Conservation (phyloP, 2,329 filamentous ascomycete species). For the Penicillium sp. region DNA sequence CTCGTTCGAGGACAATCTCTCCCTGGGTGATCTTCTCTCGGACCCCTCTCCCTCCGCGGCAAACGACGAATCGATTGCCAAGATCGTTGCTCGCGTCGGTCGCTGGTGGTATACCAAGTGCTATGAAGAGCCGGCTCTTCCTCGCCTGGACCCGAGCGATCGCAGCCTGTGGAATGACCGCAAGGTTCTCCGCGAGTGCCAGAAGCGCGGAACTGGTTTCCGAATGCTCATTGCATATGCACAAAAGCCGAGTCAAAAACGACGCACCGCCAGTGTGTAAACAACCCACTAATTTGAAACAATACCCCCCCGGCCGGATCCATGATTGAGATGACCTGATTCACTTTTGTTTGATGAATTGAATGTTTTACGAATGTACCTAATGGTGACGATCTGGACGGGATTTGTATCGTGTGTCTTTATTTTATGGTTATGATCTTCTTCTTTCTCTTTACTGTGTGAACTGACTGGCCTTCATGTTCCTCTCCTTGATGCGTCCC, state of each 20-base stretch:
- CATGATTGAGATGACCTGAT: background rate
- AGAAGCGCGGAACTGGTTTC: slow-evolving; percentile 78
- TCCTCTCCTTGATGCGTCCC: slow-evolving; percentile 7
- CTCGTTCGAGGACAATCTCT: slow-evolving; percentile 37
- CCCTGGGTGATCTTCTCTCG: slow-evolving; percentile 65
- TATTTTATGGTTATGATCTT: no score
- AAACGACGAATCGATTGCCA: slow-evolving; percentile 79
- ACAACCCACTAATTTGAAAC: background rate
- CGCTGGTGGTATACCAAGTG: slow-evolving; percentile 95
- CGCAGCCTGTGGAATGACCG: slow-evolving; percentile 75
- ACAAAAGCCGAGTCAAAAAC: slow-evolving; percentile 60
- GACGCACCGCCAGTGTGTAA: slow-evolving; percentile 42
- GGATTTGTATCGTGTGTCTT: no score
- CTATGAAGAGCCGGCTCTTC: slow-evolving; percentile 66
- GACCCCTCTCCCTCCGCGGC: slow-evolving; percentile 62
- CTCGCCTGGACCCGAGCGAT: slow-evolving; percentile 40
- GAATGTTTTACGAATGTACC: background rate
- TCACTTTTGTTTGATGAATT: background rate
- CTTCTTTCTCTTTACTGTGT: no score
- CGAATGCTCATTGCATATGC: slow-evolving; percentile 89
- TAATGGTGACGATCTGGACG: no score
- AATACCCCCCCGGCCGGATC: background rate
- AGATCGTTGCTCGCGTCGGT: slow-evolving; percentile 85
- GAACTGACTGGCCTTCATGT: background rate
- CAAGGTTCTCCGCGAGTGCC: slow-evolving; percentile 72